Conservation (phyloP, 1,284 basidiomycete species). For the Melanopsichium pennsylvanicum region DNA sequence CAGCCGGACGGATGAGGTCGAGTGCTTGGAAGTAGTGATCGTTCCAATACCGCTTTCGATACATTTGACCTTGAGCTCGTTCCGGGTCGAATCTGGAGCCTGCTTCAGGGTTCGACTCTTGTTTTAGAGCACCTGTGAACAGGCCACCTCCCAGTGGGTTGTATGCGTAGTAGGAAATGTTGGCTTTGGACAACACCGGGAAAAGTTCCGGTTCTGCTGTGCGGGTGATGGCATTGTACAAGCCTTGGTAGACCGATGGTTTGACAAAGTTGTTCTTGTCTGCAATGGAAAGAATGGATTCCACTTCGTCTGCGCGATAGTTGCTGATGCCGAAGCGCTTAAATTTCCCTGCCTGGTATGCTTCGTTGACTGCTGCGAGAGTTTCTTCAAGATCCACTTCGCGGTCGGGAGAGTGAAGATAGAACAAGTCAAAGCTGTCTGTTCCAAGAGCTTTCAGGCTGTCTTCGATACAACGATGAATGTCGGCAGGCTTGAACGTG, state of each 20-base stretch:
- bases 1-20: slow-evolving; percentile 59
- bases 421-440: slow-evolving; percentile 69
- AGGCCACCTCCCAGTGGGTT: slow-evolving; percentile 61
- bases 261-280: slow-evolving; percentile 71
- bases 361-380: slow-evolving; percentile 69
- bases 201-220: slow-evolving; percentile 43
- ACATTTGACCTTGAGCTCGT: slow-evolving; percentile 43
- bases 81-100: slow-evolving; percentile 50
- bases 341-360: slow-evolving; percentile 71
- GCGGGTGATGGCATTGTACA: slow-evolving; percentile 54
- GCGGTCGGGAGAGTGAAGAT: slow-evolving; percentile 72
- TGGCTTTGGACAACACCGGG: slow-evolving; percentile 67
- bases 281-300: slow-evolving; percentile 73
- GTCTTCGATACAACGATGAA: slow-evolving; percentile 40
- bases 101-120: slow-evolving; percentile 2
- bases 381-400: slow-evolving; percentile 69
- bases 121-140: slow-evolving; percentile 32
- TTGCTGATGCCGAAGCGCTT: slow-evolving; percentile 71
- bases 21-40: slow-evolving; percentile 53
- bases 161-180: slow-evolving; percentile 70
- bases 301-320: slow-evolving; percentile 72
- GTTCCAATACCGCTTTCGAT: slow-evolving; percentile 50
- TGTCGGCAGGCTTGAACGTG: slow-evolving; percentile 67
- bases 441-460: slow-evolving; percentile 65
- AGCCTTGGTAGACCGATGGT: slow-evolving; percentile 76